Evolutionary conservation across 345 rosid species (phyloP).

Genomic region (Pistacia vera): DNA sequence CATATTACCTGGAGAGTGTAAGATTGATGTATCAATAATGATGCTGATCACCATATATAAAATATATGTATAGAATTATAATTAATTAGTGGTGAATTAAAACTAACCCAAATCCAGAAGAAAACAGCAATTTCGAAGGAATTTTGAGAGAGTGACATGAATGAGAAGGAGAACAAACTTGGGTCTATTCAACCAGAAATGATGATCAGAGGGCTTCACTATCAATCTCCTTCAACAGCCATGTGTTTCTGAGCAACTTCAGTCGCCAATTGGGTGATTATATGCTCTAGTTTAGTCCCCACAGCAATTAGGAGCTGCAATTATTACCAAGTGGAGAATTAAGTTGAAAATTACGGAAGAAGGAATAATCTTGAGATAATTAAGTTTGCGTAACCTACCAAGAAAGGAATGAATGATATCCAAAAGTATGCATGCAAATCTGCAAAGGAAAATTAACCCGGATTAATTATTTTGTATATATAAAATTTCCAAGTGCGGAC

Average conservation of each 20-base stretch:
- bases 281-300: background rate
- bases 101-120: constrained; percentile 4
- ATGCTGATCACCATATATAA: background rate
- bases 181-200: background rate
- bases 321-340: too few species aligned
- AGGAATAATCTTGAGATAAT: background rate
- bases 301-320: background rate
- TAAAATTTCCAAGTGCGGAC: too few species aligned
- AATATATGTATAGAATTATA: background rate
- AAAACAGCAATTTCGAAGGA: constrained; percentile 5
- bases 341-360: background rate
- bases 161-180: constrained; percentile 9
- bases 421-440: constrained; percentile 80
- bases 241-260: constrained; percentile 1
- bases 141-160: constrained; percentile 3
- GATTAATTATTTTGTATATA: too few species aligned
- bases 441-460: constrained; percentile 30
- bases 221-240: background rate
- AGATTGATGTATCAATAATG: background rate
- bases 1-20: background rate
- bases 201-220: background rate
- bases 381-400: constrained; percentile 40
- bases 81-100: background rate
- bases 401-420: constrained; percentile 70
- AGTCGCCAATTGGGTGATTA: background rate